Evolutionary conservation across 192 early-diverging fungal species (phyloP), one percentile per base, ranked within the genome.

Genomic region (Pilaira anomala): DNA sequence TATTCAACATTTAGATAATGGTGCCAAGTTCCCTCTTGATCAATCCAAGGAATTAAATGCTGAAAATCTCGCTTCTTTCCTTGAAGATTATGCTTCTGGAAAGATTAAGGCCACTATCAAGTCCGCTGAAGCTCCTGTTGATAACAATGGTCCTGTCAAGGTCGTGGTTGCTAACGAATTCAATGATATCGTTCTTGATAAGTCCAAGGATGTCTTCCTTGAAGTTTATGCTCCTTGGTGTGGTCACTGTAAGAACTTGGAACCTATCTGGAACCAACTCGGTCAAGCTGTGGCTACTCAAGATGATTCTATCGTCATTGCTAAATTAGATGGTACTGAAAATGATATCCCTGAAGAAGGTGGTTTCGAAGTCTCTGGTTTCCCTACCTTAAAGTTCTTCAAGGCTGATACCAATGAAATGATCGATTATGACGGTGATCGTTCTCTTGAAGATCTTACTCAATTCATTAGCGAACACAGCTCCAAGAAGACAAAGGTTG

Each of bases 241-340:
- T 74, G 87, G 88, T 61, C 88, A 93, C 77, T 93, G 91, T 76
- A 90, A 88, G 80, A 61, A 66, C 24, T 57, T 83, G 29, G 87
- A 84, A 33, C 91, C 91, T 46, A 88, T 84, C 66, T 98, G 91
- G 78, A 93, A 95, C 30, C 75, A 90, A 72, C 78, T 98, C 49
- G 97, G 85, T 63, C 66, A 80, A 48, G 8, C n/a, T 7, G 59
- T 63, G 16, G n/a, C 58, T 62, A 29, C 76, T 86, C 65, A 44
- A n/a, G 44, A 30, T 40, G 1, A 24, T 45, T 65, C 80, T 76
- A 60, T 84, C 29, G 66, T 84, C 19, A 77, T 84, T 40, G 93
- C 95, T 74, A 99, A 98, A 86, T 85, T 97, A 85, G 95, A 98
- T 73, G 93, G 85, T 63, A 93, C 92, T 45, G 92, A 87, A 63